phyloP scores from a whole-genome alignment of 179 eudicot genomes.

The Kewa caespitosa region DNA sequence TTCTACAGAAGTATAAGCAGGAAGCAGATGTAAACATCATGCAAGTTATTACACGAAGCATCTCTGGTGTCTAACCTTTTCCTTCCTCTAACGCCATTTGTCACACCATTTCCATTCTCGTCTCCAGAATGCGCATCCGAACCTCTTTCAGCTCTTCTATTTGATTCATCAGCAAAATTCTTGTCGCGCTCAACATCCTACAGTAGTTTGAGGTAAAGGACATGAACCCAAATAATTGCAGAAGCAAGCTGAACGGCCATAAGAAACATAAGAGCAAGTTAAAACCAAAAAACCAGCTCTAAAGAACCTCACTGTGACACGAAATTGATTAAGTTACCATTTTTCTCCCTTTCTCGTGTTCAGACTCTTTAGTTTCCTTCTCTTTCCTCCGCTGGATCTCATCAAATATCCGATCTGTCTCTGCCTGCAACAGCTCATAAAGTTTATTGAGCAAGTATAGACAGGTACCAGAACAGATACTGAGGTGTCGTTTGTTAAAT shows the following conservation, averaged over 20 bases:
- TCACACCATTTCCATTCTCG: slow-evolving; percentile 46
- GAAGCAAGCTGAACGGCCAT: slow-evolving; percentile 96
- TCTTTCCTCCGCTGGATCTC: slow-evolving; percentile 86
- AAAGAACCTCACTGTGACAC: slow-evolving; percentile 42
- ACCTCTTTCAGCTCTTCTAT: slow-evolving; percentile 42
- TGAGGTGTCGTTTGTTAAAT: neutral
- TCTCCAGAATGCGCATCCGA: slow-evolving; percentile 42
- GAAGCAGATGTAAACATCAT: neutral
- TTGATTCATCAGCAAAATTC: slow-evolving; percentile 42
- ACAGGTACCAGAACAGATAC: neutral
- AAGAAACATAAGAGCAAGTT: slow-evolving; percentile 62
- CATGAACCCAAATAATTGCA: slow-evolving; percentile 99
- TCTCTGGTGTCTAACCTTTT: slow-evolving; percentile 51
- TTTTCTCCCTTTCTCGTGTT: slow-evolving; percentile 56
- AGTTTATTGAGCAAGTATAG: neutral
- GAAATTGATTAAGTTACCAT: slow-evolving; percentile 60
- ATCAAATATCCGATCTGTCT: slow-evolving; percentile 65
- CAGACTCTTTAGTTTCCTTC: slow-evolving; percentile 56
- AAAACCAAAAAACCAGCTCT: slow-evolving; percentile 42
- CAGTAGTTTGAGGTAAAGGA: slow-evolving; percentile 99
- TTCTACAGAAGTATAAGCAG: neutral
- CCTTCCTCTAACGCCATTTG: slow-evolving; percentile 70
- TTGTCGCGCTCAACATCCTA: slow-evolving; percentile 70
- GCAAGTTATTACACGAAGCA: neutral
- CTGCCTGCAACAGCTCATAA: slow-evolving; percentile 34